phyloP scores from a whole-genome alignment of 2,329 filamentous ascomycete genomes.

The Ascochyta rabiei region DNA sequence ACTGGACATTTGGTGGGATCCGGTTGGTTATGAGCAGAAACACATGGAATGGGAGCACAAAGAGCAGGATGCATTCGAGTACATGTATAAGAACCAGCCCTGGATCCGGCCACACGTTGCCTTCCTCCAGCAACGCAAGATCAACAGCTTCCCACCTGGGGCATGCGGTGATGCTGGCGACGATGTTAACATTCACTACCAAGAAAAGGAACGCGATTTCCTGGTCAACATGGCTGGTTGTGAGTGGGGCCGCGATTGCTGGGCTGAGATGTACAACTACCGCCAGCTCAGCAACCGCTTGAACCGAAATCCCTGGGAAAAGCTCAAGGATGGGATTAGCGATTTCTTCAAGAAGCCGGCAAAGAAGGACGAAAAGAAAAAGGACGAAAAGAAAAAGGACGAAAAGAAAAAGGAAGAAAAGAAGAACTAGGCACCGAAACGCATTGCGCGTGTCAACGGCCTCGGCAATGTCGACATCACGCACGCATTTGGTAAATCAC shows the following conservation, averaged over 20 bases:
- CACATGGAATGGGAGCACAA: conserved; percentile 99
- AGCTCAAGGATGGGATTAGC: conserved; percentile 56
- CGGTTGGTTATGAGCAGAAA: conserved; percentile 94
- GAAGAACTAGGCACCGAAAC: conserved; percentile 9
- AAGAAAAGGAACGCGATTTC: conserved; percentile 84
- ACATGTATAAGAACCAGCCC: conserved; percentile 87
- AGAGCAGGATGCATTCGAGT: conserved; percentile 93
- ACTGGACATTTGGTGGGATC: conserved; percentile 98
- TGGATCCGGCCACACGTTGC: conserved; percentile 90
- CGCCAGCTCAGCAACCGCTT: conserved; percentile 88
- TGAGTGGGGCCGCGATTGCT: conserved; percentile 95
- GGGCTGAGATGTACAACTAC: conserved; percentile 97
- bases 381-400: conserved; percentile 26
- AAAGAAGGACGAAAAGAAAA: conserved; percentile 36
- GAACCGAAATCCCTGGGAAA: conserved; percentile 83
- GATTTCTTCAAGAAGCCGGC: conserved; percentile 45
- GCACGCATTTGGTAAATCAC: not conserved
- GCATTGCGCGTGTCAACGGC: not conserved
- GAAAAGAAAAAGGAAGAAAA: conserved; percentile 29
- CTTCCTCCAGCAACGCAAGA: conserved; percentile 87
- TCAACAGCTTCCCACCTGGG: conserved; percentile 92
- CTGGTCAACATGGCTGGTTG: conserved; percentile 98
- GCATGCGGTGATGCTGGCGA: conserved; percentile 82
- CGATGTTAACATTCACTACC: conserved; percentile 82
- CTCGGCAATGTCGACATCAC: not conserved